phyloP scores from a whole-genome alignment of 768 basidiomycete genomes.

The Serpula lacrymans region DNA sequence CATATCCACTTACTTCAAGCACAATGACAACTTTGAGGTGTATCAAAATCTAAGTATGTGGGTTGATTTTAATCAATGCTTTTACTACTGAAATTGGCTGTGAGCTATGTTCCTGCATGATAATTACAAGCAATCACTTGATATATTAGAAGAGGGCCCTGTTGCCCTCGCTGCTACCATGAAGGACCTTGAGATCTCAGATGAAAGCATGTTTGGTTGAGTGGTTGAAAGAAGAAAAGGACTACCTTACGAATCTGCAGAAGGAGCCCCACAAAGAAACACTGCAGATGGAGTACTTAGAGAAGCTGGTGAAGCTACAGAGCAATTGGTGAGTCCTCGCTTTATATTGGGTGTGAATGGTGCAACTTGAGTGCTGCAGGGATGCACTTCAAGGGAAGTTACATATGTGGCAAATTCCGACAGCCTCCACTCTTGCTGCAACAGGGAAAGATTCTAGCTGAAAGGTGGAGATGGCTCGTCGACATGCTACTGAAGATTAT shows the following conservation, averaged over 20 bases:
- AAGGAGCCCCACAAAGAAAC: slow-evolving; percentile 9
- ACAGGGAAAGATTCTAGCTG: too few relatives aligned
- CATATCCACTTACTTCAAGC: slow-evolving; percentile 1
- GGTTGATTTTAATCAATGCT: slow-evolving; percentile 1
- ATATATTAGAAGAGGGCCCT: slow-evolving; percentile 1
- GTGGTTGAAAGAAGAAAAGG: slow-evolving; percentile 10
- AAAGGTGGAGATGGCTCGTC: too few relatives aligned
- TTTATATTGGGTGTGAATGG: too few relatives aligned
- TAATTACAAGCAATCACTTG: slow-evolving; percentile 14
- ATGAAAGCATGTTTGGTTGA: background rate
- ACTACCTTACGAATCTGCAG: slow-evolving; percentile 1
- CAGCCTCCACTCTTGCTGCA: too few relatives aligned
- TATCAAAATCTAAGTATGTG: background rate
- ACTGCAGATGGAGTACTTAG: slow-evolving; percentile 13
- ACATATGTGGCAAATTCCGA: too few relatives aligned
- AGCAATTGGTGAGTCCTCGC: too few relatives aligned
- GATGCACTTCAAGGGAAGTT: too few relatives aligned
- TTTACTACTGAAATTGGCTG: too few relatives aligned
- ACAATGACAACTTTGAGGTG: background rate
- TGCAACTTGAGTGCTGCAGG: too few relatives aligned
- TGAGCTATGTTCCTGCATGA: slow-evolving; percentile 6
- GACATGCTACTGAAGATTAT: slow-evolving; percentile 8
- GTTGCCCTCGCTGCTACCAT: slow-evolving; percentile 6
- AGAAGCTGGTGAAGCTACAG: slow-evolving; percentile 7
- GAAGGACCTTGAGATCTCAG: slow-evolving; percentile 6